Evolutionary conservation across 2,329 filamentous ascomycete genomes (phyloP).

Genomic region (Aspergillus bombycis): DNA sequence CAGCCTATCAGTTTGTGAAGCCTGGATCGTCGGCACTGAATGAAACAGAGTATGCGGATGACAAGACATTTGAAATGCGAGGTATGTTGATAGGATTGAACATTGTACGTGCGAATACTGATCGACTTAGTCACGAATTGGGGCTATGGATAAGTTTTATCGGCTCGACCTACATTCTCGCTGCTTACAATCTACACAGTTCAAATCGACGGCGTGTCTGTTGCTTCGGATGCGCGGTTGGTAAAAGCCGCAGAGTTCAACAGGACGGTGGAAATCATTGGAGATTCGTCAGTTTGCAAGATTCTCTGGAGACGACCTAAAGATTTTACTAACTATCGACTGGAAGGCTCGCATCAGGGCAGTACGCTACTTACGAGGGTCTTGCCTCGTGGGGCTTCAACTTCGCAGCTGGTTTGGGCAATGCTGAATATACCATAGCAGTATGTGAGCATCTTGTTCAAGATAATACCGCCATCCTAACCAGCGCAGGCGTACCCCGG

Average conservation of each 20-base stretch:
- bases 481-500: conserved; percentile 52
- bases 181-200: conserved; percentile 37
- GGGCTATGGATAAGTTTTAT: conserved; percentile 52
- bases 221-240: conserved; percentile 49
- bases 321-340: conserved; percentile 41
- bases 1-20: conserved; percentile 59
- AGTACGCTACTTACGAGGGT: conserved; percentile 61
- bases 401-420: conserved; percentile 59
- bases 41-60: conserved; percentile 44
- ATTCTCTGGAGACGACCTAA: conserved; percentile 36
- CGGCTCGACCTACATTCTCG: not conserved
- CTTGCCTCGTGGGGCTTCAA: conserved; percentile 60
- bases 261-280: conserved; percentile 48
- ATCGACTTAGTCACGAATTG: conserved; percentile 57
- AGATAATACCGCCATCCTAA: not conserved
- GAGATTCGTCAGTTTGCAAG: conserved; percentile 38
- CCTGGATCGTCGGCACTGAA: conserved; percentile 42
- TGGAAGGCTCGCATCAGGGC: conserved; percentile 56
- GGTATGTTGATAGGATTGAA: conserved; percentile 17
- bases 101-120: not conserved
- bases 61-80: conserved; percentile 58
- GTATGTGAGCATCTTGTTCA: conserved; percentile 14
- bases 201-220: conserved; percentile 57
- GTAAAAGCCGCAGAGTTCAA: conserved; percentile 43
- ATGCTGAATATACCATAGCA: conserved; percentile 61